A percentile compares a stretch with the other conserved stretches of the same genome.
phyloP scores from a whole-genome alignment of 495 filamentous ascomycete species.

The Thermothielavioides terrestris region DNA sequence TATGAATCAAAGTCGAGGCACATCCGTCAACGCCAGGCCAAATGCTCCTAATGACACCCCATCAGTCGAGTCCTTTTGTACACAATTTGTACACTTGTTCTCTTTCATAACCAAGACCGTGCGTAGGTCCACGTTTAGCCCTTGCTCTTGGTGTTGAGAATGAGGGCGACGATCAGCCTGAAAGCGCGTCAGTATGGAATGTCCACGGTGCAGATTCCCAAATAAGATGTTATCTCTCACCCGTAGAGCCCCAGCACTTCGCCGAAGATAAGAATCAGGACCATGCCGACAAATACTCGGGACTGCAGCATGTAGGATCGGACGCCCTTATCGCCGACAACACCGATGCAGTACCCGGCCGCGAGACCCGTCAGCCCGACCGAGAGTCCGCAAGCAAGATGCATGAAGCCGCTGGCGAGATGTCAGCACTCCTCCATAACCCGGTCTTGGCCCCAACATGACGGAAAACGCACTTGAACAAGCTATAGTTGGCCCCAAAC shows the following conservation, averaged over 20 bases:
- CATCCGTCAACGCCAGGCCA: constrained; percentile 25
- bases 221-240: constrained; percentile 40
- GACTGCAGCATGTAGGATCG: constrained; percentile 93
- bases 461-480: constrained; percentile 64
- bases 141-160: constrained; percentile 49
- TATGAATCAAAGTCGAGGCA: constrained; percentile 18
- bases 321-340: constrained; percentile 91
- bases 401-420: constrained; percentile 68
- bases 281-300: constrained; percentile 95
- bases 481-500: constrained; percentile 53
- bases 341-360: constrained; percentile 94
- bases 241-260: constrained; percentile 97
- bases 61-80: constrained; percentile 7
- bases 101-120: not conserved
- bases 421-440: constrained; percentile 15
- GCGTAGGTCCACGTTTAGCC: constrained; percentile 33
- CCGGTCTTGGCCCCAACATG: too few species aligned
- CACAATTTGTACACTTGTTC: constrained; percentile 15
- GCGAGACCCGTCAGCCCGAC: constrained; percentile 88
- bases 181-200: not conserved
- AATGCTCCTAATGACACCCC: constrained; percentile 20
- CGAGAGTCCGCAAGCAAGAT: constrained; percentile 80
- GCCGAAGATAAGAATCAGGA: constrained; percentile 95
- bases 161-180: constrained; percentile 42
- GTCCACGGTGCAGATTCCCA: not conserved